phyloP scores from a whole-genome alignment of 2,329 filamentous ascomycete genomes.

The Colletotrichum spaethianum region DNA sequence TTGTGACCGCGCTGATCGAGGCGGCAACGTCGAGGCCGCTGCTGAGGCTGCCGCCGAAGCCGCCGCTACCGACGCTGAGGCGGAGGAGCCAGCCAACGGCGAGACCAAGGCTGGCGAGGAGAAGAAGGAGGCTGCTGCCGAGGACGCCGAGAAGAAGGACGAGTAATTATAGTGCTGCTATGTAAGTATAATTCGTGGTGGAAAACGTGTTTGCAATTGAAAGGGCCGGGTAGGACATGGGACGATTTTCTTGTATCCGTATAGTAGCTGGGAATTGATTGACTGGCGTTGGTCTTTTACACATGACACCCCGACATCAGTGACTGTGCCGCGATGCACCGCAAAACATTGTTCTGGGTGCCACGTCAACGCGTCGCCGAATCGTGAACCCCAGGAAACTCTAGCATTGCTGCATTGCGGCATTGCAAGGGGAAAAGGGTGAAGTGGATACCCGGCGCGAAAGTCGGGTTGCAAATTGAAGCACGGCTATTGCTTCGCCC shows the following conservation, averaged over 20 bases:
- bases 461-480: slow-evolving; percentile 37
- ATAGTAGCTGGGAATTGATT: slow-evolving; percentile 36
- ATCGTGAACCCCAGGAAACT: slow-evolving; percentile 13
- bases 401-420: slow-evolving; percentile 15
- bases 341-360: background rate
- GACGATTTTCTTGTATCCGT: slow-evolving; percentile 22
- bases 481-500: slow-evolving; percentile 40
- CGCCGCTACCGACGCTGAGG: slow-evolving; percentile 44
- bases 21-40: slow-evolving; percentile 44
- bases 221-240: slow-evolving; percentile 13
- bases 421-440: slow-evolving; percentile 16
- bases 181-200: slow-evolving; percentile 24
- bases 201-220: slow-evolving; percentile 2
- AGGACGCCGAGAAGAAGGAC: slow-evolving; percentile 37
- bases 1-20: slow-evolving; percentile 80
- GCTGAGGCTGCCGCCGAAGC: slow-evolving; percentile 59
- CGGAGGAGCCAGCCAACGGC: slow-evolving; percentile 49
- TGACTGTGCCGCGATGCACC: background rate
- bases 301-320: background rate
- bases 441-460: slow-evolving; percentile 30
- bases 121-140: slow-evolving; percentile 42
- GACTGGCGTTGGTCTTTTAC: slow-evolving; percentile 29
- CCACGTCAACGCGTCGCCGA: background rate
- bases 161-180: slow-evolving; percentile 30
- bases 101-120: slow-evolving; percentile 45